These are phyloP conservation scores for Solanum commersonii DNA, from an alignment of 257 asterid species.

Conservation along the genomic window DNA sequence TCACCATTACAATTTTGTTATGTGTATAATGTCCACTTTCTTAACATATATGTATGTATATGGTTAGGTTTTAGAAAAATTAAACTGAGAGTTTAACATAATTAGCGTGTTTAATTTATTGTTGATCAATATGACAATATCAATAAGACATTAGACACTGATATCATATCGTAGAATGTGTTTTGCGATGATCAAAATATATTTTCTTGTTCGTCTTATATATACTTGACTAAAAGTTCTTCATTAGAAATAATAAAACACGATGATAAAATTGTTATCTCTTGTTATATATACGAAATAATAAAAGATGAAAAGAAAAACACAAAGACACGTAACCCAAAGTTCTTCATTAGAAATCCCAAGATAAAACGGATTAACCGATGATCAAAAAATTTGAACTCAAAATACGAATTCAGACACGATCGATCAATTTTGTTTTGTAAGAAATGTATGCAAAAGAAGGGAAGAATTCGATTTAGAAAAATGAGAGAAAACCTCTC, in stretches of 20 bases:
- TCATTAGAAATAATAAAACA: neutral
- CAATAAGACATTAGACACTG: neutral
- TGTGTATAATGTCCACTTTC: neutral
- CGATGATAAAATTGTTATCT: neutral
- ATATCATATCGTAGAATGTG: neutral
- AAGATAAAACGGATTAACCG: too few relatives aligned
- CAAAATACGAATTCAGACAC: too few relatives aligned
- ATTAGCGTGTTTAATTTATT: neutral
- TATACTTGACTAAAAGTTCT: neutral
- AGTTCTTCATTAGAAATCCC: too few relatives aligned
- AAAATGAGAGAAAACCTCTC: too few relatives aligned
- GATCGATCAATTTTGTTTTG: too few relatives aligned
- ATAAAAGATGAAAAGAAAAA: too few relatives aligned
- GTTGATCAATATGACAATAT: neutral
- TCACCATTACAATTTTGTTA: neutral
- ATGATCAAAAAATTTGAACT: too few relatives aligned
- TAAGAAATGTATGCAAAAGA: too few relatives aligned
- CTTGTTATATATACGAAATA: too few relatives aligned
- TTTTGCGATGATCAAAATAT: neutral
- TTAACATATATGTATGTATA: too few relatives aligned
- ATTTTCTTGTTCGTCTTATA: neutral
- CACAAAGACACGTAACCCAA: too few relatives aligned
- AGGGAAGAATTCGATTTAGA: too few relatives aligned
- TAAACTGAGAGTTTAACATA: neutral
- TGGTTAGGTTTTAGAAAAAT: neutral